Evolutionary conservation across 495 filamentous ascomycete genomes (phyloP).

Genomic region (Penicillium mononematosum): DNA sequence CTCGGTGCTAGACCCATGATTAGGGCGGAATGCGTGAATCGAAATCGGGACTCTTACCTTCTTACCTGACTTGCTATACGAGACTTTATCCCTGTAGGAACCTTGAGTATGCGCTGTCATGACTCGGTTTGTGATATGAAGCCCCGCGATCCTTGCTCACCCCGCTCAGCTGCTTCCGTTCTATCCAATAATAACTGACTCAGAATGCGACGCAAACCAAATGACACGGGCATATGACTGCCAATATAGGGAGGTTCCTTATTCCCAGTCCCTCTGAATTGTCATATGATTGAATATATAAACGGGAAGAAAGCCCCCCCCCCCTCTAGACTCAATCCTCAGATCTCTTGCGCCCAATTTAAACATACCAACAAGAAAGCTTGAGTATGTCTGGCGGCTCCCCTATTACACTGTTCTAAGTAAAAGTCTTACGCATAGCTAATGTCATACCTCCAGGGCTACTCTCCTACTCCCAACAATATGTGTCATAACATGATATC

Average conservation of each 20-base stretch:
- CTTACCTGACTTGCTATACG: neutral
- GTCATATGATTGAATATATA: neutral
- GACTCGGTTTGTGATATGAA: neutral
- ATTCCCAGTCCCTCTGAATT: neutral
- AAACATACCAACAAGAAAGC: neutral
- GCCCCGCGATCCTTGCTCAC: neutral
- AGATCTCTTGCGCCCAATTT: neutral
- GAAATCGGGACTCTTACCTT: neutral
- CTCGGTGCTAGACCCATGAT: neutral
- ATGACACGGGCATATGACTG: neutral
- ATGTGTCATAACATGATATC: neutral
- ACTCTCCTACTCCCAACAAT: neutral
- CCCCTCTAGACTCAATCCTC: too few relatives aligned
- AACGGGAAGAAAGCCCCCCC: neutral
- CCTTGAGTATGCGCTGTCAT: neutral
- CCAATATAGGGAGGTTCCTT: neutral
- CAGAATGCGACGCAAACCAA: neutral
- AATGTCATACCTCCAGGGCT: too few relatives aligned
- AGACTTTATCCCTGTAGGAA: neutral
- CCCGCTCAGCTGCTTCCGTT: neutral
- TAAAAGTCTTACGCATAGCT: too few relatives aligned
- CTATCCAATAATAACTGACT: too few relatives aligned
- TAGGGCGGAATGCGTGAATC: neutral
- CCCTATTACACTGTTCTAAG: neutral
- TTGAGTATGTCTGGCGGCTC: neutral